Evolutionary conservation across 1,284 basidiomycete genomes (phyloP), one percentile per base, ranked within the genome.

Genomic region (Apiotrichum akiyoshidainum): DNA sequence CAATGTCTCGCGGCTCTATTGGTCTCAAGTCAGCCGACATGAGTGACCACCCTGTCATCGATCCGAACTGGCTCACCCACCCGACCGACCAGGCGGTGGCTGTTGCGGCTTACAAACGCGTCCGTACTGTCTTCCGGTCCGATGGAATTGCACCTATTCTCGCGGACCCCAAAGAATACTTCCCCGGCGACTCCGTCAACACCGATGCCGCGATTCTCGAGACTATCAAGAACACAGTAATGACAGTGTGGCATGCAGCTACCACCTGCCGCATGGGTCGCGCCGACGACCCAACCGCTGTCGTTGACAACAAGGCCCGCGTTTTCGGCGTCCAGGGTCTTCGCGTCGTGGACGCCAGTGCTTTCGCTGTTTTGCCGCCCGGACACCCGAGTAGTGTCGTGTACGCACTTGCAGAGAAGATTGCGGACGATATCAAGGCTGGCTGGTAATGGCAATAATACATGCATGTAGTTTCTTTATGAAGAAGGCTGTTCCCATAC

Each of bases 371-470:
- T 34, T 41, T 56, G 14, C 55, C 55, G 1, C 42, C 55, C 13
- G 55, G 55, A 6, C 55, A 56, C 55, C 55, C 55, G 17, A 42
- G 35, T 41, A 34, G 31, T 6, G 31, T 34, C 5, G 35, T 56
- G 2, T 56, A 51, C 14, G 55, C 55, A 1, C 41, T 56, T 5
- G 55, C 55, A 1, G 55, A 56, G 48, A 56, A 56, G 55, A 56
- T 56, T 40, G 55, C 55, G 0, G 55, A 26, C 16, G 35, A 46
- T 10, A 56, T 56, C 35, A 26, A 35, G 52, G 26, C 21, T 13
- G 44, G 6, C 31, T 12, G 45, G 45, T 46, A 42, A 31, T 31
- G 26, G 26, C 3, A 31, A 7, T 31, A 4, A 31, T 3, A 31
- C 26, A 7, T 31, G 26, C 26, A 31, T 31, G 26, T 3, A 31